Percentiles rank a stretch among this genome's conserved stretches.
Evolutionary conservation across 1,139 yeast genomes (phyloP).

Genomic region (Blastobotrys malaysiensis): DNA sequence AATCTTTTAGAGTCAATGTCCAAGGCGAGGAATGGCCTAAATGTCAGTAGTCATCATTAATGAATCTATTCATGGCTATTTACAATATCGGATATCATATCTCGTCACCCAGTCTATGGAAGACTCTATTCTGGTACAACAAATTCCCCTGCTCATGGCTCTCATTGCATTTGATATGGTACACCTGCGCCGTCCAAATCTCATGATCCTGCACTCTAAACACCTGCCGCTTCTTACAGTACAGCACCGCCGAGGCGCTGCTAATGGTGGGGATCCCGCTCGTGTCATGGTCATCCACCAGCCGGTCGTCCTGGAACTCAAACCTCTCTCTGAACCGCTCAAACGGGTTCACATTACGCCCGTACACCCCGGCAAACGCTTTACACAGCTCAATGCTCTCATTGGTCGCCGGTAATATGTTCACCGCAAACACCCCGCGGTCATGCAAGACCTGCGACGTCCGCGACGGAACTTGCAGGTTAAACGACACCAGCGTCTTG

Average conservation of each 20-base stretch:
- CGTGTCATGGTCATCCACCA: conserved; percentile 9
- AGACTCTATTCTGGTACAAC: background rate
- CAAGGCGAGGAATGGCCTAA: too few species aligned
- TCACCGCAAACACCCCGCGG: conserved; percentile 59
- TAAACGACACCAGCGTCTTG: conserved; percentile 68
- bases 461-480: conserved; percentile 74
- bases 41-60: too few species aligned
- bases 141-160: background rate
- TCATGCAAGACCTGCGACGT: conserved; percentile 63
- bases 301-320: conserved; percentile 27
- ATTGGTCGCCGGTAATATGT: conserved; percentile 56
- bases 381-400: conserved; percentile 41
- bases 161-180: conserved; percentile 24
- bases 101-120: background rate
- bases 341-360: conserved; percentile 33
- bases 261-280: conserved; percentile 52
- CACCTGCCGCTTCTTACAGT: conserved; percentile 53
- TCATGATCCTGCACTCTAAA: conserved; percentile 74
- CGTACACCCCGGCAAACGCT: conserved; percentile 34
- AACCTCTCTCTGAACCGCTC: conserved; percentile 41
- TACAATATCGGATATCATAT: too few species aligned
- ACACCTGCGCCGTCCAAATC: conserved; percentile 66
- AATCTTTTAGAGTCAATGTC: too few species aligned
- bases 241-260: conserved; percentile 55
- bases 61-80: background rate